phyloP scores from a whole-genome alignment of 352 stramenopile species.

The Phytophthora hybrid region DNA sequence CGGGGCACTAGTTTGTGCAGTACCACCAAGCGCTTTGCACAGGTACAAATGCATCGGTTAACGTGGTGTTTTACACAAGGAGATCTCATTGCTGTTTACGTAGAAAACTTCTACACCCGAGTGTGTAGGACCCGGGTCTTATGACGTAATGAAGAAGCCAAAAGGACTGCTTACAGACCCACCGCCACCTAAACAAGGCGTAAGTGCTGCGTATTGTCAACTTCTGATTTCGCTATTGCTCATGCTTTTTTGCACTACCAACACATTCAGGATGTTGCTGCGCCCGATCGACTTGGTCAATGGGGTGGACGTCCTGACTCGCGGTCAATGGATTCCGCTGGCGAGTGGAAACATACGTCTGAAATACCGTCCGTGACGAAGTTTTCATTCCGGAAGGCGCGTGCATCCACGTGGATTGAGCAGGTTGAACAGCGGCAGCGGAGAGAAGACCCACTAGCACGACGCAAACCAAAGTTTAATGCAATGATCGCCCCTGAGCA shows the following conservation, averaged over 20 bases:
- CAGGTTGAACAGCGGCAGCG: conserved; percentile 64
- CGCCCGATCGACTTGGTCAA: conserved; percentile 51
- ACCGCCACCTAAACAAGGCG: conserved; percentile 28
- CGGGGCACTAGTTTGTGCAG: conserved; percentile 74
- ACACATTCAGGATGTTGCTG: conserved; percentile 21
- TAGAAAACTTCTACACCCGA: conserved; percentile 60
- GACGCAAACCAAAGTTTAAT: conserved; percentile 10
- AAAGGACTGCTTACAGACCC: conserved; percentile 34
- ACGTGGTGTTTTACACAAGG: background rate
- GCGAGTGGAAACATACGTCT: conserved; percentile 71
- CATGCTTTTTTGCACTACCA: background rate
- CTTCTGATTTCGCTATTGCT: background rate
- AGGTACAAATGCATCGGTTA: conserved; percentile 21
- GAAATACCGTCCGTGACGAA: conserved; percentile 65
- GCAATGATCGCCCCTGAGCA: conserved; percentile 33
- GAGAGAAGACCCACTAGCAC: conserved; percentile 49
- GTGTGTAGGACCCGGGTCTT: conserved; percentile 66
- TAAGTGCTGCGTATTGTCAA: conserved; percentile 12
- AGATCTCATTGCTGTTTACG: background rate
- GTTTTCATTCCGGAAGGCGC: conserved; percentile 67
- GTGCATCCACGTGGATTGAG: conserved; percentile 72
- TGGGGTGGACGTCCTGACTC: conserved; percentile 54
- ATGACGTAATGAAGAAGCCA: conserved; percentile 49
- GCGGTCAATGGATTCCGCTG: conserved; percentile 60
- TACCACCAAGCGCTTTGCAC: conserved; percentile 65